phyloP scores from a whole-genome alignment of 2,329 filamentous ascomycete genomes.

The Colletotrichum acutatum region DNA sequence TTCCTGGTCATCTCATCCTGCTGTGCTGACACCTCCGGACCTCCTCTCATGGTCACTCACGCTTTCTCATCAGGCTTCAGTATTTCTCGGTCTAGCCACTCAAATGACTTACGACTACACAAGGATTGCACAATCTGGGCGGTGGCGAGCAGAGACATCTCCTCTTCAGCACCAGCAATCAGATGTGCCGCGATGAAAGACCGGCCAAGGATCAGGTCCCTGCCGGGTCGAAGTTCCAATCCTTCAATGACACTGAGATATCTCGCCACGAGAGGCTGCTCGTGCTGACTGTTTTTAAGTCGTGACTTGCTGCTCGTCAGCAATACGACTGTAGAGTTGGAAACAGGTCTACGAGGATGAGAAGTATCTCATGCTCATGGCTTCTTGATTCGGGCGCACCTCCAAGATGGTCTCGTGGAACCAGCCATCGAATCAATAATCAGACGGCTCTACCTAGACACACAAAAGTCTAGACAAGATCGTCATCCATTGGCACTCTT shows the following conservation, averaged over 20 bases:
- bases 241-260: background rate
- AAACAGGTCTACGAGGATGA: background rate
- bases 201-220: background rate
- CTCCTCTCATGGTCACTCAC: background rate
- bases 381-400: background rate
- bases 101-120: background rate
- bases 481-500: slow-evolving; percentile 6
- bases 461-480: background rate
- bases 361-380: background rate
- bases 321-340: background rate
- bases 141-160: background rate
- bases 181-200: background rate
- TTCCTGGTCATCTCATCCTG: slow-evolving; percentile 19
- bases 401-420: background rate
- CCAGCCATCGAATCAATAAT: slow-evolving; percentile 11
- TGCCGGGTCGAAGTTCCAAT: background rate
- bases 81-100: background rate
- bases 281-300: background rate
- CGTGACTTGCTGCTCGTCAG: background rate
- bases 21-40: slow-evolving; percentile 22
- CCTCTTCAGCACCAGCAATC: background rate
- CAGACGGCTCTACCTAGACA: background rate
- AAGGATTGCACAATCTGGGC: background rate
- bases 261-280: background rate
- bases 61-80: background rate